These are phyloP conservation scores for Apiospora malaysiana DNA, from an alignment of 2,329 filamentous ascomycete genomes.

Conservation along the genomic window DNA sequence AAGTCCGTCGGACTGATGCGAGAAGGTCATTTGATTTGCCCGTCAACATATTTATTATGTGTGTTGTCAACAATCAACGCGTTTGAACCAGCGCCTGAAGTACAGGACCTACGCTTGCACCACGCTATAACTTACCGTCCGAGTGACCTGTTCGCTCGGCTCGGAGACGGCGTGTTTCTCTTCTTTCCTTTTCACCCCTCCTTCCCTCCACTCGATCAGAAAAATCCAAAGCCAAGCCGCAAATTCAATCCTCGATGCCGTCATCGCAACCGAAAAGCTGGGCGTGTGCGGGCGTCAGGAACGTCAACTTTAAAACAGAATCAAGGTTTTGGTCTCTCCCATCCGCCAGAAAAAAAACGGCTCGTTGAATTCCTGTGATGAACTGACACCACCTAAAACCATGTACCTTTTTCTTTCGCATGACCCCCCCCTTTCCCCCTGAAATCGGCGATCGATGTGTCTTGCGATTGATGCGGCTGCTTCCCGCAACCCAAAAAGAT, in stretches of 20 bases:
- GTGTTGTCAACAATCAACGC: background rate
- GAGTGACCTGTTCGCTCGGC: background rate
- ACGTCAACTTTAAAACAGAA: constrained; percentile 1
- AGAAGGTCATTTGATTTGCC: background rate
- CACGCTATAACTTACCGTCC: background rate
- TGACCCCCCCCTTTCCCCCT: background rate
- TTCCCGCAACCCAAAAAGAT: constrained; percentile 3
- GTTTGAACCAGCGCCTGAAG: background rate
- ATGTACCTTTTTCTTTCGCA: background rate
- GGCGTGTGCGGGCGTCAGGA: background rate
- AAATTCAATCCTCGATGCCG: background rate
- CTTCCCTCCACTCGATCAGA: background rate
- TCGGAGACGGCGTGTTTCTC: constrained; percentile 1
- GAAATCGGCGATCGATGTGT: constrained; percentile 7
- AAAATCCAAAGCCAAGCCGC: constrained; percentile 3
- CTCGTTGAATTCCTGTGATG: background rate
- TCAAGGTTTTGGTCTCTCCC: background rate
- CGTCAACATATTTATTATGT: background rate
- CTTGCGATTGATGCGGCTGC: constrained; percentile 10
- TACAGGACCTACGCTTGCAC: background rate
- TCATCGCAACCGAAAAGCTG: constrained; percentile 11
- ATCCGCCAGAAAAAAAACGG: too few species aligned
- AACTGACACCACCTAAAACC: background rate
- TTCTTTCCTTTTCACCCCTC: background rate
- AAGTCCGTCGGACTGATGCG: background rate